phyloP scores from a whole-genome alignment of 495 filamentous ascomycete genomes.

The Patellaria atrata region DNA sequence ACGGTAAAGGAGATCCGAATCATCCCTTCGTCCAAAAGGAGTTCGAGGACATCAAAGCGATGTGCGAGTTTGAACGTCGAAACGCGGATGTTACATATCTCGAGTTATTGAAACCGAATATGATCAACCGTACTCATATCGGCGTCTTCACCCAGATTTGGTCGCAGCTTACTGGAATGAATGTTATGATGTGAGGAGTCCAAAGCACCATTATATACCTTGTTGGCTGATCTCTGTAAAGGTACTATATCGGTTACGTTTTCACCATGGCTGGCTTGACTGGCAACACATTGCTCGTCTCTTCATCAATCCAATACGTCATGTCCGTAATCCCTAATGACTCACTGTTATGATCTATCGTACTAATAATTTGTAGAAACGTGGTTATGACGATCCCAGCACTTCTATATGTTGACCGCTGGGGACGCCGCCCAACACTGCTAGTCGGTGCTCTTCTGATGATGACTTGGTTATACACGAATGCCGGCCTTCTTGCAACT shows the following conservation, averaged over 20 bases:
- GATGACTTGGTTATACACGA: constrained; percentile 6
- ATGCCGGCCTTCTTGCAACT: constrained; percentile 4
- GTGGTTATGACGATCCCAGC: constrained; percentile 33
- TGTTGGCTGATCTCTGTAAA: not conserved
- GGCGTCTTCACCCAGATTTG: constrained; percentile 70
- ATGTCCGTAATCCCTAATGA: no score
- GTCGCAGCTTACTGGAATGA: constrained; percentile 76
- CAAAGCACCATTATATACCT: constrained; percentile 17
- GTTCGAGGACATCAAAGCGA: constrained; percentile 51
- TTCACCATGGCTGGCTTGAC: constrained; percentile 10
- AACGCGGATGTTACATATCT: constrained; percentile 48
- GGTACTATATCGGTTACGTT: constrained; percentile 28
- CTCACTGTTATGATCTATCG: no score
- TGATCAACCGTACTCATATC: constrained; percentile 60
- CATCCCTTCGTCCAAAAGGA: constrained; percentile 48
- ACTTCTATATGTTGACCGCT: constrained; percentile 37
- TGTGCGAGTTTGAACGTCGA: constrained; percentile 52
- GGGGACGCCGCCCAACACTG: constrained; percentile 36
- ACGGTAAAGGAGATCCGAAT: constrained; percentile 48
- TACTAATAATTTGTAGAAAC: no score
- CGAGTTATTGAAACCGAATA: constrained; percentile 51
- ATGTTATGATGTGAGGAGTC: constrained; percentile 81
- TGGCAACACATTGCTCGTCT: constrained; percentile 39
- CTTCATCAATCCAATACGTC: constrained; percentile 58
- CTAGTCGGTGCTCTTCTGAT: constrained; percentile 3